These are phyloP conservation scores for Phytophthora palmivora DNA, from an alignment of 352 stramenopile species.

Conservation along the genomic window DNA sequence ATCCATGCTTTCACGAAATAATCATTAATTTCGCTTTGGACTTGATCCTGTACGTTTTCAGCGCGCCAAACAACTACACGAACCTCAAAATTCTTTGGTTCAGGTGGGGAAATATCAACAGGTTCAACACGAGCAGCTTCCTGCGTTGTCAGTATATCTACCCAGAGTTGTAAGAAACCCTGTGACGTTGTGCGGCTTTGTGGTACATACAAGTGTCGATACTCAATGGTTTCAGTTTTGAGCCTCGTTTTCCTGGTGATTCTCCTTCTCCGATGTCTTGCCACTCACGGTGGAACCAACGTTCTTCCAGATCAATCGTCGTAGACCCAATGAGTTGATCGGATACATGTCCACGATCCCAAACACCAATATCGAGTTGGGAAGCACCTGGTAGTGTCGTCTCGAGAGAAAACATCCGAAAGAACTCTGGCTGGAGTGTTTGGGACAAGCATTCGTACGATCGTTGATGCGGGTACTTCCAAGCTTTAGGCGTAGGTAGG, in stretches of 20 bases:
- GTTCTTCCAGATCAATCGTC: conserved; percentile 93
- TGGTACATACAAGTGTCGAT: conserved; percentile 82
- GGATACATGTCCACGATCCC: conserved; percentile 76
- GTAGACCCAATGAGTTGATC: conserved; percentile 93
- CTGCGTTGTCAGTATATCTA: conserved; percentile 89
- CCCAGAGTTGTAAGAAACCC: conserved; percentile 81
- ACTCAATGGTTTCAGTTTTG: conserved; percentile 85
- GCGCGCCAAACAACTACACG: conserved; percentile 91
- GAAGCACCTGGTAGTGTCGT: conserved; percentile 78
- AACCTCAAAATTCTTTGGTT: conserved; percentile 82
- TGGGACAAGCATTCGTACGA: conserved; percentile 64
- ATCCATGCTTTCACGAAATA: conserved; percentile 94
- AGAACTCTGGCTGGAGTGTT: conserved; percentile 89
- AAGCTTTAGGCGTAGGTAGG: conserved; percentile 78
- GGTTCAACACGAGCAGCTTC: conserved; percentile 68
- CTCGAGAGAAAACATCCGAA: conserved; percentile 65
- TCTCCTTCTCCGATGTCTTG: conserved; percentile 58
- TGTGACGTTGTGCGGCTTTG: conserved; percentile 75
- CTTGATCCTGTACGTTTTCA: conserved; percentile 81
- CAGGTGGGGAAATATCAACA: conserved; percentile 75
- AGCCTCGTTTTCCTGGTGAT: conserved; percentile 22
- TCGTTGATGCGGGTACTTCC: conserved; percentile 79
- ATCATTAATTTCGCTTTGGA: conserved; percentile 88
- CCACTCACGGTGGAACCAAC: conserved; percentile 93
- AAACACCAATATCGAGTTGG: conserved; percentile 81